Base-by-base conservation (phyloP, 108 stramenopile species). In the Conticribra guillardii region DNA sequence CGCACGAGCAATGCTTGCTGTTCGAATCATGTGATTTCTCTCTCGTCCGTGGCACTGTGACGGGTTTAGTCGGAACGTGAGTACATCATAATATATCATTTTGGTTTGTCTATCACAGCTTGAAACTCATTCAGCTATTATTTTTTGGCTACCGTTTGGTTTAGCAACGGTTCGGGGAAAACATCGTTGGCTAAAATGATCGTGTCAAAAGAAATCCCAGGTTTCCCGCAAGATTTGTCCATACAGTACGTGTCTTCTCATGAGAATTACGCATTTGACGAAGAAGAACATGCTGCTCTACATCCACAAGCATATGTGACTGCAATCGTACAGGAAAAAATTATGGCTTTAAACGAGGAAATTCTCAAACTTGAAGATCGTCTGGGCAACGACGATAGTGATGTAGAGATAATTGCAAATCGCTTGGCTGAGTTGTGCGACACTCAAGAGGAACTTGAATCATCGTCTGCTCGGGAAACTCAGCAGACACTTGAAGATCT, bases 41-140 rank as follows among this genome's bases (percentile, higher is more conserved):
- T 0, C 54, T 85, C 0, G 27, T 22, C 3, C 76, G 61, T 26
- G 73, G 80, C 16, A 55, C 22, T 14, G 52, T 85, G n/a, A 67
- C 73, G 11, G 84, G 77, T 3, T 32, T 85, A 9, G 73, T 85
- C 5, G 84, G 80, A 3, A 70, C 71, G 50, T 51, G 50, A 51
- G 50, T 51, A 4, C 11, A 17, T 51, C 4, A n/a, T 4, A 51
- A 4, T 21, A 15, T 4, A 4, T 51, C 4, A 51, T 51, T 16
- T 4, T 5, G 4, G 7, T 4, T 21, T 21, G n/a, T 4, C 50
- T 51, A 17, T 21, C 50, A 17, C 50, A 51, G n/a, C n/a, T n/a
- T n/a, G n/a, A n/a, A n/a, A n/a, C n/a, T n/a, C n/a, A n/a, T n/a
- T n/a, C n/a, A n/a, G n/a, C n/a, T n/a, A n/a, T n/a, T n/a, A n/a